Evolutionary conservation across 345 rosid genomes (phyloP).

Genomic region (Bruguiera parviflora): DNA sequence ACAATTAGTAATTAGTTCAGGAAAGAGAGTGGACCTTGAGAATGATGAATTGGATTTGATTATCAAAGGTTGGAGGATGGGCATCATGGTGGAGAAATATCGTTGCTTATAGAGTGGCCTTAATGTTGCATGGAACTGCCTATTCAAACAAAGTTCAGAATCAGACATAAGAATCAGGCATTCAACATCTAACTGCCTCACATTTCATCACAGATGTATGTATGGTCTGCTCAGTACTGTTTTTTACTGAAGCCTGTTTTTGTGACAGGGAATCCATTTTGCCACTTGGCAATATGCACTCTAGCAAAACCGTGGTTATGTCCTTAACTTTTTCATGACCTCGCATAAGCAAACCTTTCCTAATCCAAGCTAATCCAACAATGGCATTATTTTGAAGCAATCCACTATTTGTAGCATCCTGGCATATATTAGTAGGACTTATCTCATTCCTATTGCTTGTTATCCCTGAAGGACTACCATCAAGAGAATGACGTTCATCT

Average conservation of each 20-base stretch:
- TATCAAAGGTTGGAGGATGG: constrained; percentile 62
- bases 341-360: constrained; percentile 87
- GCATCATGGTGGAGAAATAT: constrained; percentile 62
- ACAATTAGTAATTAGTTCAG: constrained; percentile 4
- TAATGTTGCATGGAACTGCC: constrained; percentile 64
- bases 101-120: constrained; percentile 94
- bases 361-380: constrained; percentile 85
- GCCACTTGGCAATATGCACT: constrained; percentile 49
- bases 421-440: constrained; percentile 32
- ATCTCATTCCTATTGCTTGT: constrained; percentile 30
- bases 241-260: too few relatives aligned
- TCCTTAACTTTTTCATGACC: constrained; percentile 77
- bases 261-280: constrained; percentile 16
- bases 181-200: constrained; percentile 89
- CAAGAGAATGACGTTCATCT: constrained; percentile 19
- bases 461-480: constrained; percentile 21
- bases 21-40: constrained; percentile 45
- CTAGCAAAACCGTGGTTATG: constrained; percentile 48
- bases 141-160: constrained; percentile 63
- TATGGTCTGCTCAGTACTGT: too few relatives aligned
- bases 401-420: constrained; percentile 31
- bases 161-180: constrained; percentile 74
- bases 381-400: constrained; percentile 56
- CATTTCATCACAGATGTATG: constrained; percentile 29
- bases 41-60: constrained; percentile 42